Evolutionary conservation across 257 asterid species (phyloP).

Genomic region (Ballota nigra): DNA sequence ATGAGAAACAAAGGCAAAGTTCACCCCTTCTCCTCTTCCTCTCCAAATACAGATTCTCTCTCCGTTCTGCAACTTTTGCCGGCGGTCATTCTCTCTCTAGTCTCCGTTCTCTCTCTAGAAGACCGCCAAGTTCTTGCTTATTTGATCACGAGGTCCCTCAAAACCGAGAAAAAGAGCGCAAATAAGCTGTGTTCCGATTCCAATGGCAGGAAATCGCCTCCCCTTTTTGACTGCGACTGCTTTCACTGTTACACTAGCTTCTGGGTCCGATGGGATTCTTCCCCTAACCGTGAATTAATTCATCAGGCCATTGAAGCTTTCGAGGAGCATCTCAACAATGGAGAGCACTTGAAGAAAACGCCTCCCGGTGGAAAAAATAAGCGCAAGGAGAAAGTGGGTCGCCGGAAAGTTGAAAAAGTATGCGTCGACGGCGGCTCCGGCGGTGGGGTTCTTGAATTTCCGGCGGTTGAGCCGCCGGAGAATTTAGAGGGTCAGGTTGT

Average conservation of each 20-base stretch:
- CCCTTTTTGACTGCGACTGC: slow-evolving; percentile 64
- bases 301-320: slow-evolving; percentile 77
- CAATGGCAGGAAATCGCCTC: slow-evolving; percentile 32
- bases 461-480: slow-evolving; percentile 2
- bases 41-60: slow-evolving; percentile 27
- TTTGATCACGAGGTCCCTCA: slow-evolving; percentile 65
- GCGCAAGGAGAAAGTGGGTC: slow-evolving; percentile 47
- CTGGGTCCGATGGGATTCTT: slow-evolving; percentile 80
- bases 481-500: slow-evolving; percentile 3
- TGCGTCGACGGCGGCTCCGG: neutral
- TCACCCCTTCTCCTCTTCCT: slow-evolving; percentile 53
- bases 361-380: slow-evolving; percentile 9
- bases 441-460: slow-evolving; percentile 1
- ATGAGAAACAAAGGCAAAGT: slow-evolving; percentile 80
- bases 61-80: slow-evolving; percentile 56
- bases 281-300: slow-evolving; percentile 72
- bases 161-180: slow-evolving; percentile 34
- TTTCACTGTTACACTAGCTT: slow-evolving; percentile 67
- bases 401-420: slow-evolving; percentile 31
- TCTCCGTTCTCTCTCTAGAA: slow-evolving; percentile 44
- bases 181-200: slow-evolving; percentile 13
- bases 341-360: slow-evolving; percentile 25
- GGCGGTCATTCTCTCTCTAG: slow-evolving; percentile 54
- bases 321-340: slow-evolving; percentile 57
- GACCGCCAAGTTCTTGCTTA: slow-evolving; percentile 72